Conservation (phyloP, 768 basidiomycete species). For the Leccinum uliginosum region DNA sequence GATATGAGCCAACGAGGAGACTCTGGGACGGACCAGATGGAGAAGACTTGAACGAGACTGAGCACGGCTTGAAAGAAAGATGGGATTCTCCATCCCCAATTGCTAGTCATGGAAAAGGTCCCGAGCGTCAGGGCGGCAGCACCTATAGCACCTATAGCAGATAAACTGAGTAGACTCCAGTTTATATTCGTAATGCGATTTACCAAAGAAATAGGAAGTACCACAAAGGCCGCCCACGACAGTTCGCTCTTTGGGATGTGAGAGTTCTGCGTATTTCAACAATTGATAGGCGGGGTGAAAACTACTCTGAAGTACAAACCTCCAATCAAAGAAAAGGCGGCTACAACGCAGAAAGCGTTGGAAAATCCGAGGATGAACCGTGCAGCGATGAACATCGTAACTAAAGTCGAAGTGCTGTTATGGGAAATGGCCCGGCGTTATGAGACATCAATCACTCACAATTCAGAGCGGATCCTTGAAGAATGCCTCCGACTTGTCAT, state of each 20-base stretch:
- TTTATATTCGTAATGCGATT: neutral
- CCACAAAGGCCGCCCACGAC: neutral
- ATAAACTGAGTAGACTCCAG: neutral
- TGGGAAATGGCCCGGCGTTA: neutral
- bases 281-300: neutral
- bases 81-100: neutral
- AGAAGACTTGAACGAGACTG: neutral
- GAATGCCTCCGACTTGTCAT: neutral
- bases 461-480: neutral
- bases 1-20: neutral
- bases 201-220: neutral
- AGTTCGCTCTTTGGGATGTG: neutral
- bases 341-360: neutral
- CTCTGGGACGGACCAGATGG: neutral
- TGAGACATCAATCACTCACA: neutral
- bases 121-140: neutral
- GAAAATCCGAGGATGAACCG: neutral
- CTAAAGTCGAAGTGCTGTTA: neutral
- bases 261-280: neutral
- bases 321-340: neutral
- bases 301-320: neutral
- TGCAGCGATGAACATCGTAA: neutral
- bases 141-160: neutral
- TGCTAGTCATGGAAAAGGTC: neutral
- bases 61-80: neutral